These are phyloP conservation scores for Ustilago crameri DNA, from an alignment of 1,284 basidiomycete genomes.

Conservation along the genomic window DNA sequence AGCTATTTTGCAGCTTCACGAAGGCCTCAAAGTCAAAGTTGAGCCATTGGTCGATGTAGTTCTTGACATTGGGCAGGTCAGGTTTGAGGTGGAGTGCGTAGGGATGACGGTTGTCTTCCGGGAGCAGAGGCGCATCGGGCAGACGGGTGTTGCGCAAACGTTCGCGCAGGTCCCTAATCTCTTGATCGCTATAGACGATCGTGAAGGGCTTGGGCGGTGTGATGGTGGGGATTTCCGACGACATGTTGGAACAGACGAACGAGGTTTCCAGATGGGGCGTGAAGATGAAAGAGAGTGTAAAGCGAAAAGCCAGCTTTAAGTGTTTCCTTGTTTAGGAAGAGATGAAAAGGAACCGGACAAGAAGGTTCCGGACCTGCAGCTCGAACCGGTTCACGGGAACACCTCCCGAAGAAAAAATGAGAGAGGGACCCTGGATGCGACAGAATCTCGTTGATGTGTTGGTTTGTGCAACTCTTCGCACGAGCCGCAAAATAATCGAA, in stretches of 20 bases:
- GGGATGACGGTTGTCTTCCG: slow-evolving; percentile 28
- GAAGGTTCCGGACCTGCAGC: neutral
- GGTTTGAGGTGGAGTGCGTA: slow-evolving; percentile 34
- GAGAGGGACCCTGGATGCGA: slow-evolving; percentile 6
- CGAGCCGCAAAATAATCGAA: too few species aligned
- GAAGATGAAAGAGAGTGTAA: too few species aligned
- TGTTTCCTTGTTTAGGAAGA: too few species aligned
- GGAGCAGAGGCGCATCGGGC: slow-evolving; percentile 39
- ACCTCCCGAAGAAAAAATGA: neutral
- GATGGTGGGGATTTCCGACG: slow-evolving; percentile 36
- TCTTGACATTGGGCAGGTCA: slow-evolving; percentile 31
- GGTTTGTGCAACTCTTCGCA: slow-evolving; percentile 1
- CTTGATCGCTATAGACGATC: slow-evolving; percentile 43
- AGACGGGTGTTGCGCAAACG: slow-evolving; percentile 47
- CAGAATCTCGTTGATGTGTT: neutral
- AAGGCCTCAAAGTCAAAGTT: slow-evolving; percentile 36
- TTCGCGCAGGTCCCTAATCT: slow-evolving; percentile 37
- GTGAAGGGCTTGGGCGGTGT: slow-evolving; percentile 44
- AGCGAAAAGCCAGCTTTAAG: too few species aligned
- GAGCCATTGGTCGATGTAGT: slow-evolving; percentile 34
- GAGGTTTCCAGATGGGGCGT: neutral
- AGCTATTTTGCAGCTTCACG: slow-evolving; percentile 30
- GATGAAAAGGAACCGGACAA: too few species aligned
- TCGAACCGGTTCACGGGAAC: slow-evolving; percentile 3
- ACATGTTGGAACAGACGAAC: slow-evolving; percentile 6